Evolutionary conservation across 2,329 filamentous ascomycete species (phyloP).

Genomic region (Stylonectria norvegica): DNA sequence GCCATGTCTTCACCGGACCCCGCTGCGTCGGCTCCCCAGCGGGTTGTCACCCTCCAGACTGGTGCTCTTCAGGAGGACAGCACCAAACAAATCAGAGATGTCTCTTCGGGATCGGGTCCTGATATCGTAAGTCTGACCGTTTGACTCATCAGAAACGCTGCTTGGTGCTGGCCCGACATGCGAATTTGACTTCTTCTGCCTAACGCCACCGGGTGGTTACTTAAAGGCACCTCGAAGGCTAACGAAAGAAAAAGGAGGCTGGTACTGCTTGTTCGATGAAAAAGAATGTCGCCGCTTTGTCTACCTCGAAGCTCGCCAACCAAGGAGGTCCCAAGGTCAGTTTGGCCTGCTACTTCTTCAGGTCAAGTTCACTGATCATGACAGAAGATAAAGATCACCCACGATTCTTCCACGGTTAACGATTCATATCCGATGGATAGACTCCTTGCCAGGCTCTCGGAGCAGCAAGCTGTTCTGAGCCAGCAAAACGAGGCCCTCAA

Average conservation of each 20-base stretch:
- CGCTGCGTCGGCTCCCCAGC: constrained; percentile 28
- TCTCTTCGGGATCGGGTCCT: constrained; percentile 9
- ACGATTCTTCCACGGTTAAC: constrained; percentile 36
- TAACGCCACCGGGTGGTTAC: too few species aligned
- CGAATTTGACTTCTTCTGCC: too few species aligned
- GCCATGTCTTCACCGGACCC: constrained; percentile 32
- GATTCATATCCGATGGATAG: constrained; percentile 63
- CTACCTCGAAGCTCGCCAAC: constrained; percentile 54
- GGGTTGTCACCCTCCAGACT: constrained; percentile 13
- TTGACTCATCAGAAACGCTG: too few species aligned
- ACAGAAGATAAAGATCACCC: constrained; percentile 48
- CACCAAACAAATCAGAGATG: constrained; percentile 11
- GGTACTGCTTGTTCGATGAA: constrained; percentile 28
- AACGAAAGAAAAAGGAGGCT: constrained; percentile 26
- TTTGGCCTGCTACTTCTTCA: constrained; percentile 1
- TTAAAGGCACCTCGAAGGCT: too few species aligned
- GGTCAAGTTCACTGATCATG: constrained; percentile 23
- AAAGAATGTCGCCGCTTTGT: constrained; percentile 46
- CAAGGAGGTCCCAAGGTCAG: constrained; percentile 54
- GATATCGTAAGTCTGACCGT: constrained; percentile 20
- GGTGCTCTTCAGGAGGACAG: constrained; percentile 21
- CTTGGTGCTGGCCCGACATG: too few species aligned
- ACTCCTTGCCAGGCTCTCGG: constrained; percentile 68
- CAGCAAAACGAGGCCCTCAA: constrained; percentile 57
- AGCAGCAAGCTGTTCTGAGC: constrained; percentile 61